phyloP scores from a whole-genome alignment of 495 filamentous ascomycete genomes.

The Penicillium odoratum region DNA sequence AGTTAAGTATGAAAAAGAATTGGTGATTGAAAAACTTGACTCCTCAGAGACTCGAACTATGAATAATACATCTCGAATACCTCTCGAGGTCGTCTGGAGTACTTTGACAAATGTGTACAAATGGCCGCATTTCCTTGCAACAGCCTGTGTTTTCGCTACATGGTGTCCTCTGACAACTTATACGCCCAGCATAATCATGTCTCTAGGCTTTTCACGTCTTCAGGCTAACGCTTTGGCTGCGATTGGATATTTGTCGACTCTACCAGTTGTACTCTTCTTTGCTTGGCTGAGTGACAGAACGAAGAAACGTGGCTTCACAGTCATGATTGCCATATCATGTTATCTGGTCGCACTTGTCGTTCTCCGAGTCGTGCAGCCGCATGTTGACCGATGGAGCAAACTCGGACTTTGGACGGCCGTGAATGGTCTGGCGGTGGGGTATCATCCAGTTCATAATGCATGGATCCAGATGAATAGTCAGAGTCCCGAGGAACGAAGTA shows the following conservation, averaged over 20 bases:
- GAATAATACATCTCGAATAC: background rate
- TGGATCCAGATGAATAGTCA: conserved; percentile 37
- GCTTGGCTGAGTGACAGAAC: conserved; percentile 30
- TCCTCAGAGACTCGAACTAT: background rate
- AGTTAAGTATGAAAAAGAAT: background rate
- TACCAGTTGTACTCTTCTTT: conserved; percentile 34
- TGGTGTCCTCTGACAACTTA: conserved; percentile 40
- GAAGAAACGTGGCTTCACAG: conserved; percentile 22
- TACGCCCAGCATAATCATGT: conserved; percentile 38
- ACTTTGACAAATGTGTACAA: conserved; percentile 26
- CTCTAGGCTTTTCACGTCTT: conserved; percentile 32
- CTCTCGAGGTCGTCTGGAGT: conserved; percentile 9
- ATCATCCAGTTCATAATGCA: conserved; percentile 39
- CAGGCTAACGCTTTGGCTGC: conserved; percentile 37
- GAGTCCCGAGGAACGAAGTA: conserved; percentile 28
- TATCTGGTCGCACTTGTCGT: conserved; percentile 27
- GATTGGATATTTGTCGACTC: conserved; percentile 30
- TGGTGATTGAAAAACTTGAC: background rate
- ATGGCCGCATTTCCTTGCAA: conserved; percentile 40
- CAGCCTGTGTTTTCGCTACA: conserved; percentile 36
- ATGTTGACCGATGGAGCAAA: conserved; percentile 24
- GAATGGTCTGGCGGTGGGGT: conserved; percentile 33
- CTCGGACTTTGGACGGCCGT: conserved; percentile 34
- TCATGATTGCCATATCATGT: conserved; percentile 22
- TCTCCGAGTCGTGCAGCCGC: conserved; percentile 14